These are phyloP conservation scores for Piromyces finnis DNA, from an alignment of 192 early-diverging fungal genomes.

Conservation along the genomic window DNA sequence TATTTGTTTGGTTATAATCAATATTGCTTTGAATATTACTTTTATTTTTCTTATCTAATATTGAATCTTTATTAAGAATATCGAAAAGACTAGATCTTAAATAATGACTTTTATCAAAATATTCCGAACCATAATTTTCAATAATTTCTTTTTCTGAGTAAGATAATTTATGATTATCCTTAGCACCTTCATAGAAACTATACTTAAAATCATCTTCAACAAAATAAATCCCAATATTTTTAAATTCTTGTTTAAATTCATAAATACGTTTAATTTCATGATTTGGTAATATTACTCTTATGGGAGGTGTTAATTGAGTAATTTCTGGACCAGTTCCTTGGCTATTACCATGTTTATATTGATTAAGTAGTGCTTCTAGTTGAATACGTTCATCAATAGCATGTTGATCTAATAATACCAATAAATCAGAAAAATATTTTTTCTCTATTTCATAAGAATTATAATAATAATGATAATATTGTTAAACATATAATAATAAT, in stretches of 20 bases:
- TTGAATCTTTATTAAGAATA: not conserved
- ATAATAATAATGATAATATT: too few relatives aligned
- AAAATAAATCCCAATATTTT: not conserved
- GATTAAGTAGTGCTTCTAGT: not conserved
- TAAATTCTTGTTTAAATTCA: not conserved
- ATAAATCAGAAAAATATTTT: not conserved
- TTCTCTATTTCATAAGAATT: not conserved
- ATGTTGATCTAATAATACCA: not conserved
- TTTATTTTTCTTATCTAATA: not conserved
- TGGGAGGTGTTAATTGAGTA: not conserved
- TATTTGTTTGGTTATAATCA: not conserved
- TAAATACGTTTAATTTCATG: not conserved
- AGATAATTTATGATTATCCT: not conserved
- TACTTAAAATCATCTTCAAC: not conserved
- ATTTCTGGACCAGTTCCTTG: not conserved
- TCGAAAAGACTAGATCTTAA: not conserved
- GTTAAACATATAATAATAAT: too few relatives aligned
- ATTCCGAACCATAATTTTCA: not conserved
- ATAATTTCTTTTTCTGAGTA: not conserved
- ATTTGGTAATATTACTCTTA: not conserved
- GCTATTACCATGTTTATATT: not conserved
- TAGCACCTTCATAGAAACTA: not conserved
- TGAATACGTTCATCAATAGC: not conserved
- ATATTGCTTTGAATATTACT: not conserved
- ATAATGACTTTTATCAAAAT: not conserved